Evolutionary conservation across 805 yeast species (phyloP), one percentile per base, ranked within the genome.

Genomic region (Metahyphopichia silvanorum): DNA sequence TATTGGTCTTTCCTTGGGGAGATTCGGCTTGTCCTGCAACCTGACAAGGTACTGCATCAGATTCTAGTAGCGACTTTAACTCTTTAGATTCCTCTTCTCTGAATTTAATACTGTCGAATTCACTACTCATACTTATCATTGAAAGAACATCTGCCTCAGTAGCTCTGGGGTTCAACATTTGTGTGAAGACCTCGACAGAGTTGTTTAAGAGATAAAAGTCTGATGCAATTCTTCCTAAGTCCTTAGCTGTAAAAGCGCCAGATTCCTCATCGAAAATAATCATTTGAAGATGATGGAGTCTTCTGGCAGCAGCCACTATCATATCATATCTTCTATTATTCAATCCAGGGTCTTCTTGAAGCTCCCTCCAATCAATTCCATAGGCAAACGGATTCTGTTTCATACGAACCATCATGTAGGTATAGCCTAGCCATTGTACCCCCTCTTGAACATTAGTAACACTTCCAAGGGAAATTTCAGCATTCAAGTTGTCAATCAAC

Each of bases 401-500:
- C 98, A 93, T 93, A 37, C 99, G 68, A 3, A 91, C 97, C 62
- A 77, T 82, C 75, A 93, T 69, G 51, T 93, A 93, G 0, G 98
- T 93, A 48, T 94, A 93, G 3, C 98, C 98, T n/a, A 93, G 67
- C 99, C 99, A 93, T 42, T 82, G 86, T 1, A 93, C 83, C 35
- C 89, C 99, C 61, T 93, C 98, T 19, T 86, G 95, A 8, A 93
- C 79, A 49, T 82, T 89, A 1, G 98, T 87, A 2, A 93, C 98
- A 0, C 95, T 89, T 2, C 99, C 99, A 13, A 93, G 59, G 0
- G 98, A 83, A 15, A 94, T 87, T 55, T 93, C 99, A 0, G 99
- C 99, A 56, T 94, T 94, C 51, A 93, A 67, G 44, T 91, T 93
- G 53, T 93, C 99, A 13, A 86, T 88, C 19, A 93, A 59, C 48